Base-by-base conservation (phyloP, 2,329 filamentous ascomycete genomes). In the Thermothelomyces thermophilus region DNA sequence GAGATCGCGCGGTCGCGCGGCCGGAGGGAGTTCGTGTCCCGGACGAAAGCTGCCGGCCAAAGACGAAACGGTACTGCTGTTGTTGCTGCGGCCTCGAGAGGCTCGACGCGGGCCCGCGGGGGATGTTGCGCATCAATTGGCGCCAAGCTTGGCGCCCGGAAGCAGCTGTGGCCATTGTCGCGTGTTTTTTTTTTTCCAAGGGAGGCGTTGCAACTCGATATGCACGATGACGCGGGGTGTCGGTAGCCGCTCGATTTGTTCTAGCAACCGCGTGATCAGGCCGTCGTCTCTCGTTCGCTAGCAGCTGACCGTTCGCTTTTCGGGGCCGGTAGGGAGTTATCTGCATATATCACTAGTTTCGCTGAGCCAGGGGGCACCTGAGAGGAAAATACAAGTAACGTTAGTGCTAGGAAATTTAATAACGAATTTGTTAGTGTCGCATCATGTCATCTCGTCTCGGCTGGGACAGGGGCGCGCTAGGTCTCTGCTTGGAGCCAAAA, bases 81-180 rank as follows among this genome's bases (percentile, higher is more conserved):
- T 37, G 52, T 36, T 46, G 56, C 28, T 47, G 52, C 26, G 28
- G 52, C 26, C 31, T 52, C 31, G 51, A 33, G 11, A 46, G 34
- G 37, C 34, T 51, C 31, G 46, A 40, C 24, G 36, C 33, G 13
- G 41, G 35, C 10, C 31, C 26, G 45, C 35, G 42, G 41, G 30
- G 20, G 22, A 20, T 50, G 54, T 48, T 53, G 54, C 54, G 54
- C 51, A 56, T 40, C 54, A 61, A 51, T 46, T 60, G 55, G 52
- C 54, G 59, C 58, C 57, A 60, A 45, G 50, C 56, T 54, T 60
- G 58, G 53, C 58, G 58, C 28, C 48, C 53, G 11, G 47, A 53
- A 50, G 55, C 56, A 51, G 51, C 52, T 17, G 49, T 46, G 28
- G 53, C 47, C 53, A 55, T 55, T 48, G 46, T 50, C 40, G 45